Conservation (phyloP, 2,329 filamentous ascomycete genomes). For the Lasiodiplodia sp. region DNA sequence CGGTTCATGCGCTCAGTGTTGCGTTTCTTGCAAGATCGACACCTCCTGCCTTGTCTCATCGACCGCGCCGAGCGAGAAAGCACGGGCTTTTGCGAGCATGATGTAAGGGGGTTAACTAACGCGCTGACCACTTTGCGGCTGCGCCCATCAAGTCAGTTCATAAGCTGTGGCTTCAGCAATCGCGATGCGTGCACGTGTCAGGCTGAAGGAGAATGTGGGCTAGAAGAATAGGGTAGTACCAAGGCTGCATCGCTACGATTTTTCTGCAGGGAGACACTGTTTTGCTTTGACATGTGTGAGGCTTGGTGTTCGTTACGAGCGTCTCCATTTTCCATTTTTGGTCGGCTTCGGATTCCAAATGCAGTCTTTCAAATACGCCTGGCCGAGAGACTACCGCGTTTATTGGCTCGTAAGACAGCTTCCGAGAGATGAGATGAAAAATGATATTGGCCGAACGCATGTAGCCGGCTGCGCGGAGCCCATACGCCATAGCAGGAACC, state of each 20-base stretch:
- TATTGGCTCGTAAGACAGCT: neutral
- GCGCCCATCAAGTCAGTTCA: neutral
- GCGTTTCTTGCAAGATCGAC: conserved; percentile 20
- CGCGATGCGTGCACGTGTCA: conserved; percentile 2
- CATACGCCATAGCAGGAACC: neutral
- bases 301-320: neutral
- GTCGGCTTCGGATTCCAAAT: neutral
- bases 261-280: neutral
- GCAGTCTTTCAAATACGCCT: neutral
- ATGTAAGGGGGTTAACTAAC: conserved; percentile 11
- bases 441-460: neutral
- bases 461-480: neutral
- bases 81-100: neutral
- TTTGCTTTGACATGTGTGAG: neutral
- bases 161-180: neutral
- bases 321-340: neutral
- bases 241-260: neutral
- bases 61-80: neutral
- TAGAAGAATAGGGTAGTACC: neutral
- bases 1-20: neutral
- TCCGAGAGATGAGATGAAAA: neutral
- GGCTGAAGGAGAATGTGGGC: neutral
- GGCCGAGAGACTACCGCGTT: neutral
- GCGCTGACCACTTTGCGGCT: conserved; percentile 1
- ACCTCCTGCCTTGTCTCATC: conserved; percentile 24